Evolutionary conservation across 2,329 filamentous ascomycete species (phyloP), one percentile per base, ranked within the genome.

Genomic region (Xylariaceae sp.): DNA sequence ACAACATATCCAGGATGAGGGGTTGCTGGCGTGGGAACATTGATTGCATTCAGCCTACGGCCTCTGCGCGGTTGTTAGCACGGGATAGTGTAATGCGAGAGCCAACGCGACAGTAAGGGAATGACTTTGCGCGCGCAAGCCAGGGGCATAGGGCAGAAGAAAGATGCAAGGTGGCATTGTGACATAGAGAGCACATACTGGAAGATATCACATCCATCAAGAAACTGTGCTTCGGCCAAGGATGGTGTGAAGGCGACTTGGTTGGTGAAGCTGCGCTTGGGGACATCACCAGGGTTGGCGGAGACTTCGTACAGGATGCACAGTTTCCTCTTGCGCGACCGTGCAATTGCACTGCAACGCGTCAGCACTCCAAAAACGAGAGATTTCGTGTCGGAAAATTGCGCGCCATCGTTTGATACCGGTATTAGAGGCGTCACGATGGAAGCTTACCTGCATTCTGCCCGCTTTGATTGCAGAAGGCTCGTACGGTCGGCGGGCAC

Each of bases 241-340:
- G 75, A 77, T 66, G 73, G 69, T 53, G 77, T 73, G 53, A 75
- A 76, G 75, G 78, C 78, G 77, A 84, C 81, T 60, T 74, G 71
- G 60, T 80, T 78, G 64, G 75, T 75, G 68, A 82, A 76, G 69
- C 77, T 75, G 71, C 78, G 73, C 68, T 81, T 79, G 64, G 82
- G 81, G 64, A 85, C 76, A 70, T 76, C 74, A 71, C 83, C 77
- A 67, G 79, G 73, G 71, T 86, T 83, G 71, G 87, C 88, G 77
- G 89, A 86, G 80, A 89, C 83, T 64, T 82, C 80, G 77, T 88
- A 96, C 65, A 96, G 82, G 76, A 94, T 88, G 71, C 87, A 87
- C 70, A 96, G 81, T 80, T 95, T 95, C 73, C 90, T 86, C 83
- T 95, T 94, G 74, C 89, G 88, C 80, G 88, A 90, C 73, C 80